Conservation (phyloP, 495 filamentous ascomycete species). For the Pyrenula aspistea region DNA sequence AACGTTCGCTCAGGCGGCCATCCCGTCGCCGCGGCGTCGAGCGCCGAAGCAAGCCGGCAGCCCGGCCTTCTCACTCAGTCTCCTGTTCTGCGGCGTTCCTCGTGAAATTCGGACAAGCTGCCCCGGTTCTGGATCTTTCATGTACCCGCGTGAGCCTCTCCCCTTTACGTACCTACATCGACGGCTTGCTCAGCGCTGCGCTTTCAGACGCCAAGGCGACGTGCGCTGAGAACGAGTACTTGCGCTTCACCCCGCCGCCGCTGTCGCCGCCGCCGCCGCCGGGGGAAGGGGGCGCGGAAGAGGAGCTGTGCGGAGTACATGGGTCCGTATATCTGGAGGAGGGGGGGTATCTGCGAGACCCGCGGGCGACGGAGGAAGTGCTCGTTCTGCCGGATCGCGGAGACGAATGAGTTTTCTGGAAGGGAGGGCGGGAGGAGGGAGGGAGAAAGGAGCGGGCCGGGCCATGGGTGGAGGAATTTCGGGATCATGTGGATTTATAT, state of each 20-base stretch:
- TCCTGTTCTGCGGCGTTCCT: slow-evolving; percentile 44
- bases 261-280: too few species aligned
- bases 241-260: slow-evolving; percentile 42
- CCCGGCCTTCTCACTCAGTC: slow-evolving; percentile 47
- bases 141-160: slow-evolving; percentile 70
- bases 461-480: slow-evolving; percentile 57
- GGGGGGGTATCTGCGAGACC: slow-evolving; percentile 44
- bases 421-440: too few species aligned
- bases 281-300: too few species aligned
- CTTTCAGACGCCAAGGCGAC: slow-evolving; percentile 44
- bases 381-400: slow-evolving; percentile 43
- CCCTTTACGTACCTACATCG: slow-evolving; percentile 59
- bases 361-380: slow-evolving; percentile 39
- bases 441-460: slow-evolving; percentile 33
- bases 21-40: slow-evolving; percentile 57
- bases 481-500: slow-evolving; percentile 61
- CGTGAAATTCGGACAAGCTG: slow-evolving; percentile 44
- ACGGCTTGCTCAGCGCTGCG: slow-evolving; percentile 49
- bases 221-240: slow-evolving; percentile 50
- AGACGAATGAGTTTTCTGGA: slow-evolving; percentile 60
- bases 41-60: slow-evolving; percentile 53
- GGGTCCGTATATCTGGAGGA: slow-evolving; percentile 38
- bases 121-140: slow-evolving; percentile 78
- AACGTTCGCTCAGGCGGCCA: slow-evolving; percentile 47
- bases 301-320: slow-evolving; percentile 37